Evolutionary conservation across 495 filamentous ascomycete genomes (phyloP).

Genomic region (Lasiosphaeria hispida): DNA sequence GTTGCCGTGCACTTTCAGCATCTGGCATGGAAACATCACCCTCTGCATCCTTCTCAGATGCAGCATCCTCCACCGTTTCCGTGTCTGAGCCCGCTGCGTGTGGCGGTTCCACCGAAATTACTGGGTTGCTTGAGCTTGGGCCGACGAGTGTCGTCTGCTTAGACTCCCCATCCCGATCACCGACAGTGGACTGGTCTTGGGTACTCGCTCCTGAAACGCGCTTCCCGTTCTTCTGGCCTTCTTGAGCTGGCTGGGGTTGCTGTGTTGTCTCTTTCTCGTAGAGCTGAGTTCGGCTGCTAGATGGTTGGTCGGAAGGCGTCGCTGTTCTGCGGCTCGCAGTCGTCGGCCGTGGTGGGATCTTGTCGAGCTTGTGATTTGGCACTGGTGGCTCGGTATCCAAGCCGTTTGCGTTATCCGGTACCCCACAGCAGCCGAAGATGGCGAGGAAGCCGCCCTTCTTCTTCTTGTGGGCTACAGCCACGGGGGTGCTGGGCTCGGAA

Average conservation of each 20-base stretch:
- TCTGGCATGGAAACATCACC: constrained; percentile 65
- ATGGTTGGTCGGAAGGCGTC: constrained; percentile 54
- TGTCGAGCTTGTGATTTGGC: constrained; percentile 64
- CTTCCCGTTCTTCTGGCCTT: constrained; percentile 37
- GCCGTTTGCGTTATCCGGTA: constrained; percentile 60
- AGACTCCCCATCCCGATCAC: constrained; percentile 45
- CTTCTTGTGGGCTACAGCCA: constrained; percentile 46
- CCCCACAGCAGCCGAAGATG: constrained; percentile 77
- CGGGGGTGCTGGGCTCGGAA: constrained; percentile 47
- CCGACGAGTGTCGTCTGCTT: constrained; percentile 45
- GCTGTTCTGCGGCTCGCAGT: constrained; percentile 55
- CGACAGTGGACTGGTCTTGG: constrained; percentile 43
- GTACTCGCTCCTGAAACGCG: constrained; percentile 42
- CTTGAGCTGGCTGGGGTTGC: constrained; percentile 29
- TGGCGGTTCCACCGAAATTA: constrained; percentile 46
- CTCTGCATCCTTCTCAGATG: constrained; percentile 44
- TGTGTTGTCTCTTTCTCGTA: constrained; percentile 44
- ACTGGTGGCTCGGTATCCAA: constrained; percentile 60
- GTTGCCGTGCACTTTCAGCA: constrained; percentile 34
- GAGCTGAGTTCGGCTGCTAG: constrained; percentile 47
- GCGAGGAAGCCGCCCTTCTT: constrained; percentile 70
- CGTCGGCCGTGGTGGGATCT: constrained; percentile 49
- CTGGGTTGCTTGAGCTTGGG: constrained; percentile 35
- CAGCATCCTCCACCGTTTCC: constrained; percentile 28
- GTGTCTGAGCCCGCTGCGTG: constrained; percentile 21